A percentile compares a stretch with the other conserved stretches of the same genome.
These are phyloP conservation scores for Tirmania nivea DNA, from an alignment of 495 filamentous ascomycete species.

Conservation along the genomic window DNA sequence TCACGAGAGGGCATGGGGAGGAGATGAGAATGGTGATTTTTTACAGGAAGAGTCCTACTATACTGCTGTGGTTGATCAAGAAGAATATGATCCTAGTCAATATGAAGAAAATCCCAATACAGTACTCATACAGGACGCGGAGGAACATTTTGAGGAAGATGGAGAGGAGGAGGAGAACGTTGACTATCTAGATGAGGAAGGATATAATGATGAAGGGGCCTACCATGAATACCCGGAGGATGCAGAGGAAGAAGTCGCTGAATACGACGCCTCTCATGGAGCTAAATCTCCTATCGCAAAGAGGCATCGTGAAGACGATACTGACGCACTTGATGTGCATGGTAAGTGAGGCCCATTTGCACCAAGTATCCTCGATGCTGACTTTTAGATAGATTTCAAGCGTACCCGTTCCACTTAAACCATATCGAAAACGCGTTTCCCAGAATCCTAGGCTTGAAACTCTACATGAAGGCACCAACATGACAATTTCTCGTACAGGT, in stretches of 20 bases:
- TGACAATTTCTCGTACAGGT: too few relatives aligned
- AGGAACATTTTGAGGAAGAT: conserved; percentile 1
- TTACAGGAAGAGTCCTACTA: too few relatives aligned
- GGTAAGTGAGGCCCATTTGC: neutral
- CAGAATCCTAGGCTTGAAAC: too few relatives aligned
- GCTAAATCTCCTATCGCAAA: neutral
- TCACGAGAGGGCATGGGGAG: too few relatives aligned
- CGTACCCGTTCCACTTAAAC: neutral
- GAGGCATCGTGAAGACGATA: neutral
- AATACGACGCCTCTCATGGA: neutral
- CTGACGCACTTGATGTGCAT: neutral
- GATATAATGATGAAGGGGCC: conserved; percentile 9
- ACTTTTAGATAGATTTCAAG: neutral
- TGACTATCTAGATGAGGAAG: conserved; percentile 13
- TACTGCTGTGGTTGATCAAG: too few relatives aligned
- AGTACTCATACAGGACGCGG: neutral
- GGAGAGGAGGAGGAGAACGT: conserved; percentile 9
- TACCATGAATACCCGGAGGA: conserved; percentile 30
- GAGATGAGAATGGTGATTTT: too few relatives aligned
- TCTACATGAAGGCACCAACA: too few relatives aligned
- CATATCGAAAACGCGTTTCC: too few relatives aligned
- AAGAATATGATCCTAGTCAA: too few relatives aligned
- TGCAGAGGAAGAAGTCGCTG: conserved; percentile 19
- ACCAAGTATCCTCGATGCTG: neutral
- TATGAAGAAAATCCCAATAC: too few relatives aligned